Evolutionary conservation across 768 basidiomycete genomes (phyloP).

Genomic region (Leccinellum albellum): DNA sequence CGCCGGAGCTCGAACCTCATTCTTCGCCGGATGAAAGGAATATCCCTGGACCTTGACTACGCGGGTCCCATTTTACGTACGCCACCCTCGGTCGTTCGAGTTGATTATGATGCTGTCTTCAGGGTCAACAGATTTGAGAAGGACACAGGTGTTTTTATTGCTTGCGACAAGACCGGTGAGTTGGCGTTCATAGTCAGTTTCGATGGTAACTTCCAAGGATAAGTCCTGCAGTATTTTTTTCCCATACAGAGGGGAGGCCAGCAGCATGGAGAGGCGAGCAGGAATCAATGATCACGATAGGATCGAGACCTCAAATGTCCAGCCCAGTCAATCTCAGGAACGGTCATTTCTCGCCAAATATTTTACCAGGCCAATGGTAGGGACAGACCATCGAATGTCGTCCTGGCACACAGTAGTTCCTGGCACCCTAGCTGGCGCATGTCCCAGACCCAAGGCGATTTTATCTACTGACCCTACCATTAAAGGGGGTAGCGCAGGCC

Average conservation of each 20-base stretch:
- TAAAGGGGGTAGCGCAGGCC: no score
- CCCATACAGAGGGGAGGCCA: not conserved
- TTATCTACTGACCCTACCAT: no score
- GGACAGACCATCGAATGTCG: not conserved
- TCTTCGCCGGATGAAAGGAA: not conserved
- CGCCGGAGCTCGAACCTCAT: not conserved
- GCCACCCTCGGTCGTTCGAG: not conserved
- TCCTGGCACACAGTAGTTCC: not conserved
- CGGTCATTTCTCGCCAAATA: not conserved
- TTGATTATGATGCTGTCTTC: not conserved
- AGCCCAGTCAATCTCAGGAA: not conserved
- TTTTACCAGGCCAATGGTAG: not conserved
- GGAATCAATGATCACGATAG: not conserved
- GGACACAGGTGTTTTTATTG: not conserved
- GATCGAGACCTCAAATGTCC: not conserved
- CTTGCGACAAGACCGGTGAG: not conserved
- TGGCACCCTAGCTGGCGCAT: no score
- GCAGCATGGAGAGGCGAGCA: not conserved
- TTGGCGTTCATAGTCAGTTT: not conserved
- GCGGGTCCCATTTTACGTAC: not conserved
- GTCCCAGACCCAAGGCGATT: no score
- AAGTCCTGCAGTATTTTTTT: not conserved
- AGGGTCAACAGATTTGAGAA: not conserved
- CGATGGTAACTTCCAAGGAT: not conserved
- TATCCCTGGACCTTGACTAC: not conserved